Evolutionary conservation across 2,329 filamentous ascomycete species (phyloP).

Genomic region (Leptographium wingfieldii): DNA sequence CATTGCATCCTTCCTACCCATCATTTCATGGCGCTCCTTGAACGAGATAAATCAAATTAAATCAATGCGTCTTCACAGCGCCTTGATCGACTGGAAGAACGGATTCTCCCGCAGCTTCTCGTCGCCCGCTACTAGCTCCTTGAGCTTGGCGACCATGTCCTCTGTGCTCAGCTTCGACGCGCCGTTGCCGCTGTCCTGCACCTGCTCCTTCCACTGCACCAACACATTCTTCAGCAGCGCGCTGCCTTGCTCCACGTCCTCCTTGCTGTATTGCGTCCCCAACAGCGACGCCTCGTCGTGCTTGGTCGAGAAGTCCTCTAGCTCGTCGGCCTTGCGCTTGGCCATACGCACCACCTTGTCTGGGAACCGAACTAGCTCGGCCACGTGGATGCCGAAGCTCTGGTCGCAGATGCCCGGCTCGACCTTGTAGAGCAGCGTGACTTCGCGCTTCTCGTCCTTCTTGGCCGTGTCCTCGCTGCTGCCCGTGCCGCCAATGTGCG

Average conservation of each 20-base stretch:
- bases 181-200: slow-evolving; percentile 27
- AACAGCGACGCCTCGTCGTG: slow-evolving; percentile 41
- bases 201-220: slow-evolving; percentile 72
- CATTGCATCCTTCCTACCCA: not conserved
- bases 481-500: slow-evolving; percentile 58
- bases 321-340: slow-evolving; percentile 94
- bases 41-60: not conserved
- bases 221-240: slow-evolving; percentile 73
- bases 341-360: slow-evolving; percentile 98
- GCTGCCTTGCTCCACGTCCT: slow-evolving; percentile 84
- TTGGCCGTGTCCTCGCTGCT: slow-evolving; percentile 14
- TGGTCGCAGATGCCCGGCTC: slow-evolving; percentile 93
- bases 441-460: slow-evolving; percentile 54
- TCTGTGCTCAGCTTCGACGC: slow-evolving; percentile 45
- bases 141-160: slow-evolving; percentile 67
- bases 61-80: slow-evolving; percentile 25
- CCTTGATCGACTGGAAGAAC: slow-evolving; percentile 57
- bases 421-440: slow-evolving; percentile 93
- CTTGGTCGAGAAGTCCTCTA: slow-evolving; percentile 86
- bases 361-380: slow-evolving; percentile 90
- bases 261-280: slow-evolving; percentile 54
- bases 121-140: slow-evolving; percentile 64
- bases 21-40: not conserved
- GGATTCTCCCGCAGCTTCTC: slow-evolving; percentile 50
- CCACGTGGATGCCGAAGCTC: slow-evolving; percentile 96